Percentiles rank a stretch among this genome's conserved stretches.
phyloP scores from a whole-genome alignment of 495 filamentous ascomycete genomes.

The Rostrohypoxylon terebratum region DNA sequence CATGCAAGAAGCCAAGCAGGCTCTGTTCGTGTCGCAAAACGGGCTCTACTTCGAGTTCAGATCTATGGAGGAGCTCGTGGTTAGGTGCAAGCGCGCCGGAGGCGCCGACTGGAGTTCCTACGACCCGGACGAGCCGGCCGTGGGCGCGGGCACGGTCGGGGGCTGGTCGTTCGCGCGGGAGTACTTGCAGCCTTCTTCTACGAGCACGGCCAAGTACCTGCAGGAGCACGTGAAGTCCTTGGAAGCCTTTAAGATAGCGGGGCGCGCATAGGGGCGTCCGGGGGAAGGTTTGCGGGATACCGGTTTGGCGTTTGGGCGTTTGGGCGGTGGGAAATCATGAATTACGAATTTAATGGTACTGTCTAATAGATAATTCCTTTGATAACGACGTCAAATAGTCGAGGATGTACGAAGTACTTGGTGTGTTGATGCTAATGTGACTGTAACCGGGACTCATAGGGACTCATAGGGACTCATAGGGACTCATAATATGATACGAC shows the following conservation, averaged over 20 bases:
- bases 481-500: too few species aligned
- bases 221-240: neutral
- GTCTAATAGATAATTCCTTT: neutral
- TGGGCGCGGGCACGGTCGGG: neutral
- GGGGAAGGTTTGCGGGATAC: neutral
- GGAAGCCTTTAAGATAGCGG: neutral
- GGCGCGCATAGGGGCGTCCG: neutral
- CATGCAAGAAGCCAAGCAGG: conserved; percentile 1
- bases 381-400: neutral
- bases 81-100: conserved; percentile 12
- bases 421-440: too few species aligned
- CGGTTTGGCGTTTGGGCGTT: neutral
- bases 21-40: conserved; percentile 31
- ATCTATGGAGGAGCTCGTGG: conserved; percentile 37
- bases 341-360: neutral
- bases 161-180: conserved; percentile 13
- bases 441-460: too few species aligned
- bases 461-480: too few species aligned
- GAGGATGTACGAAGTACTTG: too few species aligned
- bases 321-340: neutral
- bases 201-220: neutral
- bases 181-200: neutral
- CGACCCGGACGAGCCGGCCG: neutral
- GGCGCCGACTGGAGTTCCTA: neutral
- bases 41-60: conserved; percentile 37